Percentiles rank a stretch among this genome's conserved stretches.
phyloP scores from a whole-genome alignment of 306 rosid genomes.

The Fagus crenata region DNA sequence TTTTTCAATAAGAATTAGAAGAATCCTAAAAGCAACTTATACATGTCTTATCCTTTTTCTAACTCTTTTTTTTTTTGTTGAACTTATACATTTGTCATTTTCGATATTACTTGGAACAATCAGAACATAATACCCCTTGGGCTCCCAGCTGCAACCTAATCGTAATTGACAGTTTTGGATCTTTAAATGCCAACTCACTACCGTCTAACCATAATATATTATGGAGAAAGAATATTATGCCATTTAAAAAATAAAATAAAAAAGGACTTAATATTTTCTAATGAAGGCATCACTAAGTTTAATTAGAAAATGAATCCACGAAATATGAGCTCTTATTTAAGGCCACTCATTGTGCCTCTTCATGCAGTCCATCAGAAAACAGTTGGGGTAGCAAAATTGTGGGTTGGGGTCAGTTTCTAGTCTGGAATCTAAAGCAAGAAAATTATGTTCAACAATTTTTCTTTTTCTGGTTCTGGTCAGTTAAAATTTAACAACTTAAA shows the following conservation, averaged over 20 bases:
- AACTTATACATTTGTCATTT: too few relatives aligned
- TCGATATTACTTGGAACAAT: too few relatives aligned
- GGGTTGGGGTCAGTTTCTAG: not conserved
- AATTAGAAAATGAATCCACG: too few relatives aligned
- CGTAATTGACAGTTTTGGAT: not conserved
- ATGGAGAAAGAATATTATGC: too few relatives aligned
- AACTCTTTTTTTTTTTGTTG: too few relatives aligned
- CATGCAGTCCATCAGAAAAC: not conserved
- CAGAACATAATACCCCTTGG: too few relatives aligned
- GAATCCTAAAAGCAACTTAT: not conserved
- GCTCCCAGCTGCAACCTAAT: not conserved
- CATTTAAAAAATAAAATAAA: too few relatives aligned
- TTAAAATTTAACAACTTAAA: not conserved
- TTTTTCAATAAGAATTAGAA: not conserved
- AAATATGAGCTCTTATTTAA: too few relatives aligned
- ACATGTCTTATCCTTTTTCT: too few relatives aligned
- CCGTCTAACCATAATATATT: too few relatives aligned
- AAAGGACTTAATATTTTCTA: too few relatives aligned
- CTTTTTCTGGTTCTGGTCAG: not conserved
- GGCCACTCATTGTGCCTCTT: not conserved
- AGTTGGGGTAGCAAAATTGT: not conserved
- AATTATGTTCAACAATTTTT: not conserved
- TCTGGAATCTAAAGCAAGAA: not conserved
- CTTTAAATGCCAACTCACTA: not conserved
- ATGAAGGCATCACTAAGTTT: too few relatives aligned